A percentile compares a stretch with the other conserved stretches of the same genome.
Evolutionary conservation across 495 filamentous ascomycete genomes (phyloP).

Genomic region (Neurospora cerealis): DNA sequence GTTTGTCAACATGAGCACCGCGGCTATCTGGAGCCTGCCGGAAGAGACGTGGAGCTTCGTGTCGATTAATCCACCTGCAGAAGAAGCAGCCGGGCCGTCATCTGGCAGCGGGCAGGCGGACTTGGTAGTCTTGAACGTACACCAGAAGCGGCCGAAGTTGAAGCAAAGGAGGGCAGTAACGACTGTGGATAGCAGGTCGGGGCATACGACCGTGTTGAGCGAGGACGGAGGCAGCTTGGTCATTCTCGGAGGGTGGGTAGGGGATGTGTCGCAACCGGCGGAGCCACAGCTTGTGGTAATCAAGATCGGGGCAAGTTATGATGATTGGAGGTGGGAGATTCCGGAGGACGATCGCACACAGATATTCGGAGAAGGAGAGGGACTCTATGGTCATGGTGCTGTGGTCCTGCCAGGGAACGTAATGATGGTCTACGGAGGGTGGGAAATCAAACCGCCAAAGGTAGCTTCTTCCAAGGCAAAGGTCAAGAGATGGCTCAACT

Average conservation of each 20-base stretch:
- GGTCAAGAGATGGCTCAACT: neutral
- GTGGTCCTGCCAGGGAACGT: constrained; percentile 74
- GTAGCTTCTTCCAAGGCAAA: neutral
- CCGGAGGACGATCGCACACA: constrained; percentile 36
- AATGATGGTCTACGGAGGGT: constrained; percentile 85
- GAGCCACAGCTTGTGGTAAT: constrained; percentile 71
- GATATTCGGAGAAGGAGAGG: constrained; percentile 20
- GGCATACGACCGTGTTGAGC: constrained; percentile 73
- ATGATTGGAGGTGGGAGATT: constrained; percentile 67
- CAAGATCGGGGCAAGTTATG: constrained; percentile 58
- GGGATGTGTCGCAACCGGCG: constrained; percentile 62
- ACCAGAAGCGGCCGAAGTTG: neutral
- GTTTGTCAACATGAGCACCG: constrained; percentile 88
- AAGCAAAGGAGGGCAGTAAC: constrained; percentile 1
- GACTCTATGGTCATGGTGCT: constrained; percentile 80
- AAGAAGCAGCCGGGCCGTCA: constrained; percentile 15
- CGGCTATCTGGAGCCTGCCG: constrained; percentile 78
- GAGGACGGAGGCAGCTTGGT: constrained; percentile 65
- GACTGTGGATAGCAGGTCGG: constrained; percentile 65
- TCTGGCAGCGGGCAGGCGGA: neutral
- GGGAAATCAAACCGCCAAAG: constrained; percentile 40
- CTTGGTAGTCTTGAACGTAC: neutral
- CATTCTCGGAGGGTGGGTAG: constrained; percentile 86
- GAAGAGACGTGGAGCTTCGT: constrained; percentile 81
- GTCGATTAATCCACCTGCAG: constrained; percentile 39